Conservation (phyloP, 129 eudicot species). For the Tagetes erecta region DNA sequence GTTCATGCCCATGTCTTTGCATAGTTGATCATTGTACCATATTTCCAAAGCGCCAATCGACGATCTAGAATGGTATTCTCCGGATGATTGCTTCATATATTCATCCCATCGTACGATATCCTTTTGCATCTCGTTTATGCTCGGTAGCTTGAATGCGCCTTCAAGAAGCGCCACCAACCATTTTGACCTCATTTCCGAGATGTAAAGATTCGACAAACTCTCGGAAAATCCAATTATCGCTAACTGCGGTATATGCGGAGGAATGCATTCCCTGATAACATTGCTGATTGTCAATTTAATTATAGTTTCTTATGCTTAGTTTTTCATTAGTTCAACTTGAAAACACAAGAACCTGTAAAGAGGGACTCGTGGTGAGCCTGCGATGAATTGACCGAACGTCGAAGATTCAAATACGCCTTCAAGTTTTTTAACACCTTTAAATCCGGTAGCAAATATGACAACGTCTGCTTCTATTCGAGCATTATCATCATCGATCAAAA, state of each 20-base stretch:
- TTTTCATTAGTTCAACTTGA: not conserved
- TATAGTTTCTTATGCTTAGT: not conserved
- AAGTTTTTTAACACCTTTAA: conserved; percentile 5
- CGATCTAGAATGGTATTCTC: conserved; percentile 42
- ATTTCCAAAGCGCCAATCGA: conserved; percentile 51
- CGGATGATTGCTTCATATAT: conserved; percentile 46
- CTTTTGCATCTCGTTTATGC: conserved; percentile 50
- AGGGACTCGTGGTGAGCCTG: conserved; percentile 8
- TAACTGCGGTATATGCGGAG: not conserved
- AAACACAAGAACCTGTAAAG: not conserved
- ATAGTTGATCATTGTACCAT: conserved; percentile 68
- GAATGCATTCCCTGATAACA: not conserved
- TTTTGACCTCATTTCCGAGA: conserved; percentile 5
- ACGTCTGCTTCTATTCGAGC: not conserved
- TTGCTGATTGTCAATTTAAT: not conserved
- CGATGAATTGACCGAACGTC: not conserved
- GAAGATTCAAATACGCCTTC: conserved; percentile 10
- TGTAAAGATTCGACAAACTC: not conserved
- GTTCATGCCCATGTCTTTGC: conserved; percentile 56
- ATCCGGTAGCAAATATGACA: conserved; percentile 6
- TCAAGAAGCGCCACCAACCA: conserved; percentile 2
- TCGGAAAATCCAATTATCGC: conserved; percentile 6
- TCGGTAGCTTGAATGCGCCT: conserved; percentile 6
- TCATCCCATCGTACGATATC: conserved; percentile 49
- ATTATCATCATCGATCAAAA: not conserved